phyloP scores from a whole-genome alignment of 2,329 filamentous ascomycete species.

The Pestalotiopsis sp. region DNA sequence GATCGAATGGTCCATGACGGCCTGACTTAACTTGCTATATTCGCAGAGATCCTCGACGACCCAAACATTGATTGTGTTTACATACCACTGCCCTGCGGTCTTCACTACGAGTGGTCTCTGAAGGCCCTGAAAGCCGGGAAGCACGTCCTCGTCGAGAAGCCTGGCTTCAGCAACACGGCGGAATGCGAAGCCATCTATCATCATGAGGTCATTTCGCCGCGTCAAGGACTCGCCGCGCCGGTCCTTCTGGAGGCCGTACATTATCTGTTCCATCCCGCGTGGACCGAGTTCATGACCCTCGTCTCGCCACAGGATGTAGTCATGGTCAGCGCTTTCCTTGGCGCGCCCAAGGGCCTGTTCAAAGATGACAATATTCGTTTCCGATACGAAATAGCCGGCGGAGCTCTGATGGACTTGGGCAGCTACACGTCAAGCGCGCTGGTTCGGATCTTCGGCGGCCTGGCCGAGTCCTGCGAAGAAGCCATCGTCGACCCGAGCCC shows the following conservation, averaged over 20 bases:
- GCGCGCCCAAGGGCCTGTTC: slow-evolving; percentile 29
- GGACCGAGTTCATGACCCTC: slow-evolving; percentile 39
- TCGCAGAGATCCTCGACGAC: slow-evolving; percentile 40
- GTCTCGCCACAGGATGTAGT: slow-evolving; percentile 41
- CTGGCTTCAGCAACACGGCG: slow-evolving; percentile 37
- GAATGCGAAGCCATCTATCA: slow-evolving; percentile 40
- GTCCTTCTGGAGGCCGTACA: slow-evolving; percentile 48
- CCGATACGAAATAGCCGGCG: slow-evolving; percentile 27
- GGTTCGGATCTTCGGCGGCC: slow-evolving; percentile 39
- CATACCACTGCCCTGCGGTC: slow-evolving; percentile 48
- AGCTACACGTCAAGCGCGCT: slow-evolving; percentile 42
- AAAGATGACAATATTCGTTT: slow-evolving; percentile 39
- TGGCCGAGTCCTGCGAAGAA: slow-evolving; percentile 40
- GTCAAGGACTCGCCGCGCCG: slow-evolving; percentile 28
- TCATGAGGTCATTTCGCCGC: slow-evolving; percentile 25
- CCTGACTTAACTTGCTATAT: not conserved
- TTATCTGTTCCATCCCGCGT: slow-evolving; percentile 41
- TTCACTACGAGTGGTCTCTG: slow-evolving; percentile 50
- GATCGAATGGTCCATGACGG: not conserved
- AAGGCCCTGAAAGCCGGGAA: slow-evolving; percentile 49
- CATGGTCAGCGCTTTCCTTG: slow-evolving; percentile 33
- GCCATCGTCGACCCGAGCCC: slow-evolving; percentile 25
- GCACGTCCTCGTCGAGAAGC: slow-evolving; percentile 51
- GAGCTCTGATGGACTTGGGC: slow-evolving; percentile 38
- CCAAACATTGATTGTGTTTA: slow-evolving; percentile 51